Evolutionary conservation across 2,329 filamentous ascomycete genomes (phyloP).

Genomic region (Aspergillus flavus): DNA sequence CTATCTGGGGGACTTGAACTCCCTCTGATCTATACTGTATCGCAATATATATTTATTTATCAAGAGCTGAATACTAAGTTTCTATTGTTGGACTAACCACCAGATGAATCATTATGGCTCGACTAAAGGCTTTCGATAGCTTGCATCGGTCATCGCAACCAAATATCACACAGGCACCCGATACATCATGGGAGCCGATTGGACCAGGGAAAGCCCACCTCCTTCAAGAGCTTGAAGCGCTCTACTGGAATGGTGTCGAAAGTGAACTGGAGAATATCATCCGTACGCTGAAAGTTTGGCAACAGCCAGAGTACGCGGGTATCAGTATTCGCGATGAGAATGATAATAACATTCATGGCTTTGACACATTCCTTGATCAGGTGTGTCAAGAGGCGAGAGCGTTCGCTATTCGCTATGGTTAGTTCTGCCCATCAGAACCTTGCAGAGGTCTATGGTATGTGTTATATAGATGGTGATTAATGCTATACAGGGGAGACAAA

Average conservation of each 20-base stretch:
- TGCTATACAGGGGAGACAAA: background rate
- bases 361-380: conserved; percentile 44
- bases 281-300: conserved; percentile 38
- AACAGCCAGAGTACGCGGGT: conserved; percentile 22
- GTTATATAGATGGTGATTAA: background rate
- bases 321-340: conserved; percentile 29
- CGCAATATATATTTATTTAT: background rate
- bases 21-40: background rate
- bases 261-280: conserved; percentile 41
- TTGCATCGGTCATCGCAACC: background rate
- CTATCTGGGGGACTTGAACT: background rate
- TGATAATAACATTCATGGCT: conserved; percentile 39
- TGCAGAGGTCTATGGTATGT: background rate
- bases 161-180: conserved; percentile 1
- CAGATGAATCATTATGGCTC: background rate
- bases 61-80: too few relatives aligned
- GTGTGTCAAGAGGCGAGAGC: conserved; percentile 35
- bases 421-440: background rate
- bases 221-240: conserved; percentile 26
- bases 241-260: conserved; percentile 45
- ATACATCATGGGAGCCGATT: conserved; percentile 11
- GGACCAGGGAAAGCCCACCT: conserved; percentile 20
- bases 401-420: conserved; percentile 30
- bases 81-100: too few relatives aligned
- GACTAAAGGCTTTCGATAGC: background rate